phyloP scores from a whole-genome alignment of 805 yeast genomes.

The Teunomyces tritomae region DNA sequence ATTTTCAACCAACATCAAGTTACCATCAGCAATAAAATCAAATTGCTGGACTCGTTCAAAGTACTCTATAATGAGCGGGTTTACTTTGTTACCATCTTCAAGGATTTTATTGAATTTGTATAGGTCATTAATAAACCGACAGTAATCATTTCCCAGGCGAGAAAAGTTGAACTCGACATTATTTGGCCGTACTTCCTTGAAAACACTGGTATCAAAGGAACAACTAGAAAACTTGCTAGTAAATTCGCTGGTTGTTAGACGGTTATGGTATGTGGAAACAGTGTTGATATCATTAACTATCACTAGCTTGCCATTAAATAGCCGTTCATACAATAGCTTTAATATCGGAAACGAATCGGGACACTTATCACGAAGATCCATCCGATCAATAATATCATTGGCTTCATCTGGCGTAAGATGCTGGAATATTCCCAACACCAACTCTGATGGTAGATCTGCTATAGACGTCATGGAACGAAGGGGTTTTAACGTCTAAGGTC shows the following conservation, averaged over 20 bases:
- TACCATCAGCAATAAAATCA: slow-evolving; percentile 26
- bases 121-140: slow-evolving; percentile 19
- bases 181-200: slow-evolving; percentile 18
- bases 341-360: background rate
- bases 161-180: slow-evolving; percentile 20
- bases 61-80: slow-evolving; percentile 9
- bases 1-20: slow-evolving; percentile 23
- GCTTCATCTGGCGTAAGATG: slow-evolving; percentile 8
- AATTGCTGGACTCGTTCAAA: slow-evolving; percentile 17
- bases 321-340: slow-evolving; percentile 16
- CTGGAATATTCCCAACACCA: slow-evolving; percentile 13
- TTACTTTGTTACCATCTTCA: slow-evolving; percentile 8
- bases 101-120: slow-evolving; percentile 16
- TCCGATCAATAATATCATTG: slow-evolving; percentile 4
- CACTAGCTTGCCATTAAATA: slow-evolving; percentile 17
- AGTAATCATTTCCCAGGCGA: slow-evolving; percentile 21
- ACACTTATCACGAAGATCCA: background rate
- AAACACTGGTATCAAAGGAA: slow-evolving; percentile 6
- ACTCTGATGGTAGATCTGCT: slow-evolving; percentile 17
- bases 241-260: slow-evolving; percentile 14
- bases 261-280: slow-evolving; percentile 8
- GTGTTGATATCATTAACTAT: slow-evolving; percentile 8
- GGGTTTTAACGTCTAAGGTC: background rate
- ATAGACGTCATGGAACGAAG: slow-evolving; percentile 2
- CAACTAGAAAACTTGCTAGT: slow-evolving; percentile 7